These are phyloP conservation scores for Globisporangium apiculatum DNA, from an alignment of 352 stramenopile genomes.

Conservation along the genomic window DNA sequence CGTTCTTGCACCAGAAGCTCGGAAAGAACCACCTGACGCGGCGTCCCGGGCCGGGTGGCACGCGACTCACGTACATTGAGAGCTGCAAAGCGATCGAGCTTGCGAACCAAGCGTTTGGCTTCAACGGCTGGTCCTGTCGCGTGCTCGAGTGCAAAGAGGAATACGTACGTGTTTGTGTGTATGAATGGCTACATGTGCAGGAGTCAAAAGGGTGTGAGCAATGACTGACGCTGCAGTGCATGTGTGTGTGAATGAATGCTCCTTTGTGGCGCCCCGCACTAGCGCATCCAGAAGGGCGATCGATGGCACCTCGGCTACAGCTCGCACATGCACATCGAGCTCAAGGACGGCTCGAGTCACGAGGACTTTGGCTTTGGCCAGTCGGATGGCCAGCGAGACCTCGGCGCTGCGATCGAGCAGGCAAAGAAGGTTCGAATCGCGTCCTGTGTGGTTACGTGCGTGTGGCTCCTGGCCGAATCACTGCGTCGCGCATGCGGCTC, in stretches of 20 bases:
- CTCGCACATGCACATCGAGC: constrained; percentile 71
- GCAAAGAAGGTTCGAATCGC: constrained; percentile 55
- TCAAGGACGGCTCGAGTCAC: constrained; percentile 80
- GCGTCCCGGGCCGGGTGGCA: constrained; percentile 58
- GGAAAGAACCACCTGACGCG: constrained; percentile 65
- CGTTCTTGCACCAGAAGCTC: constrained; percentile 80
- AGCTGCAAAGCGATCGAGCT: constrained; percentile 87
- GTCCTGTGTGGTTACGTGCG: too few species aligned
- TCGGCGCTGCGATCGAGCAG: constrained; percentile 71
- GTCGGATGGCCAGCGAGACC: constrained; percentile 67
- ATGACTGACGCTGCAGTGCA: too few species aligned
- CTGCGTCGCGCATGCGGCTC: too few species aligned
- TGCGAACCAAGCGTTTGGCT: constrained; percentile 83
- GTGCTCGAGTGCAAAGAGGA: constrained; percentile 84
- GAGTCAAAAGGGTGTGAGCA: too few species aligned
- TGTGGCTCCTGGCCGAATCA: too few species aligned
- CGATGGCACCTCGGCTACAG: constrained; percentile 76
- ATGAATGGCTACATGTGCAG: neutral
- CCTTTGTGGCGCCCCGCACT: neutral
- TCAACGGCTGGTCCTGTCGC: constrained; percentile 82
- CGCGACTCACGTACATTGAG: constrained; percentile 82
- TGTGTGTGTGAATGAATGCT: neutral
- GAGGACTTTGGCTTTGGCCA: constrained; percentile 80
- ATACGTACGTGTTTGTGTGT: constrained; percentile 39
- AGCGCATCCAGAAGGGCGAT: constrained; percentile 67